Evolutionary conservation across 805 yeast species (phyloP).

Genomic region (Scheffersomyces ergatensis): DNA sequence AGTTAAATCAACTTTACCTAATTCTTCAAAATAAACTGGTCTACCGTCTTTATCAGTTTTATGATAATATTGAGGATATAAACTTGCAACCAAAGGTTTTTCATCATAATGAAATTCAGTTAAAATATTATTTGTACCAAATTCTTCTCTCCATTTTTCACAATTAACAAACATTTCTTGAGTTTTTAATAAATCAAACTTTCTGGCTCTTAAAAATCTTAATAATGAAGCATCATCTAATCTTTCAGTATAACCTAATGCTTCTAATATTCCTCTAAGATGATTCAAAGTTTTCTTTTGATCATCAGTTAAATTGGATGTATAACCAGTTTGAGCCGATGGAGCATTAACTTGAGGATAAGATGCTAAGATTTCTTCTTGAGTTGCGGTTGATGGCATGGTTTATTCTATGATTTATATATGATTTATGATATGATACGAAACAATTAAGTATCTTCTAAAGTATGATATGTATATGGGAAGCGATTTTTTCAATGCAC

Average conservation of each 20-base stretch:
- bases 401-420: too few species aligned
- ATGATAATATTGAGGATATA: constrained; percentile 96
- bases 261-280: constrained; percentile 56
- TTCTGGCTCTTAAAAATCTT: constrained; percentile 92
- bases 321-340: constrained; percentile 67
- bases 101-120: constrained; percentile 90
- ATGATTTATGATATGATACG: too few species aligned
- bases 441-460: too few species aligned
- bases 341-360: constrained; percentile 71
- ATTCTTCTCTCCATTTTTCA: constrained; percentile 88
- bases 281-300: constrained; percentile 61
- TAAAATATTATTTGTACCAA: constrained; percentile 83
- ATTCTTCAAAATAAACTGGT: constrained; percentile 91
- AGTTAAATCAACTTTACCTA: constrained; percentile 84
- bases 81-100: constrained; percentile 83
- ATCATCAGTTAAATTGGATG: constrained; percentile 71
- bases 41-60: constrained; percentile 96
- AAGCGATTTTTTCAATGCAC: too few species aligned
- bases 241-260: constrained; percentile 70
- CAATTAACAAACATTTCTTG: constrained; percentile 80
- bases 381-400: constrained; percentile 24
- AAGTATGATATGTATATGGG: too few species aligned
- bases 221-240: constrained; percentile 81
- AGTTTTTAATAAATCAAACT: constrained; percentile 81
- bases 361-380: constrained; percentile 47